A percentile compares a stretch with the other conserved stretches of the same genome.
Evolutionary conservation across 441 rosid species (phyloP).

Genomic region (Pelargonium fulgidum): DNA sequence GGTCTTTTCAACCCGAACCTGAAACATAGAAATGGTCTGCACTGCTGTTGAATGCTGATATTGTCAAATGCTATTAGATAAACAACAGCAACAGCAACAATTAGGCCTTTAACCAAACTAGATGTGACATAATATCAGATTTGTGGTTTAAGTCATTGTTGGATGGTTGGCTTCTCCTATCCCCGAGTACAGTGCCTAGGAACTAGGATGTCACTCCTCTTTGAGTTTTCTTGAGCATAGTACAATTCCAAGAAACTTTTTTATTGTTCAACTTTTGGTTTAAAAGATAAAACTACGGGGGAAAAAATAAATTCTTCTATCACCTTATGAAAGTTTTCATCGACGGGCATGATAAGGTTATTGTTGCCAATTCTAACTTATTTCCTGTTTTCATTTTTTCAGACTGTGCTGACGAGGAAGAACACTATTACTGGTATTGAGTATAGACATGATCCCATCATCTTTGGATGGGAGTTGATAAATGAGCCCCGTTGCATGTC

Average conservation of each 20-base stretch:
- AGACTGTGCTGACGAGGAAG: constrained; percentile 72
- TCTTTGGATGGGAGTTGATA: constrained; percentile 93
- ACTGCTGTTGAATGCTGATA: too few relatives aligned
- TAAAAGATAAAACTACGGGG: background rate
- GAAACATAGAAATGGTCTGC: too few relatives aligned
- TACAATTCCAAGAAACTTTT: background rate
- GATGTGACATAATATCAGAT: too few relatives aligned
- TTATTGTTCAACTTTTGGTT: background rate
- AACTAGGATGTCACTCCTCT: background rate
- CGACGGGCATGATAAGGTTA: background rate
- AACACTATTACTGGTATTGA: constrained; percentile 79
- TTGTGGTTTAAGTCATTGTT: too few relatives aligned
- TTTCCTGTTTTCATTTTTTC: constrained; percentile 21
- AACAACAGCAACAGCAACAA: too few relatives aligned
- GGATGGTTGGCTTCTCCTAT: too few relatives aligned
- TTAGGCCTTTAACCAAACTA: too few relatives aligned
- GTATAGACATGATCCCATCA: constrained; percentile 81
- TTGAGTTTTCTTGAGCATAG: background rate
- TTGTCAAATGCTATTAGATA: too few relatives aligned
- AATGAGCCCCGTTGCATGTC: constrained; percentile 91
- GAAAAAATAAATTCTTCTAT: background rate
- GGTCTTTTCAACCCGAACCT: too few relatives aligned
- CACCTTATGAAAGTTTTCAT: background rate
- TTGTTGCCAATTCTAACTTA: background rate
- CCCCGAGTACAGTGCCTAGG: too few relatives aligned